Base-by-base conservation (phyloP, 2,329 filamentous ascomycete genomes). In the Graphium sp. region DNA sequence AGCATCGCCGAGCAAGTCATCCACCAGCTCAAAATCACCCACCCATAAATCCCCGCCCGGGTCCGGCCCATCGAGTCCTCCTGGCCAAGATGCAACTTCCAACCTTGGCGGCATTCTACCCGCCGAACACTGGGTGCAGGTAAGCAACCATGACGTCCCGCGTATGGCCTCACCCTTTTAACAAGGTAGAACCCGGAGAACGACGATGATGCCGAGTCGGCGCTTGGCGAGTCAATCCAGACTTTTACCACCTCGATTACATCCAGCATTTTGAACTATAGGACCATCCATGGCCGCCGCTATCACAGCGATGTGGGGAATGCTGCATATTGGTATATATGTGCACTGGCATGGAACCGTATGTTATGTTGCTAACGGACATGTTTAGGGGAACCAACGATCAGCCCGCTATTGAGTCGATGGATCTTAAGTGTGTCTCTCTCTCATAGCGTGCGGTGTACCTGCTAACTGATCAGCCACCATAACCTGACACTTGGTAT, bases 271-370 rank as follows among this genome's bases (percentile, higher is more conserved):
- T 35, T 48, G 5, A 27, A 40, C 3, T 48, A 46, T 34, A 37
- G 45, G 11, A 42, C 37, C 6, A 35, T 48, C 20, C 34, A 47
- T 16, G 46, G 46, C 11, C 35, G 46, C 6, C 45, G 42, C 4
- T 48, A 40, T 27, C 46, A 48, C 31, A 41, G 37, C 30, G 44
- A 45, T n/a, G 28, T 36, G 5, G 41, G 41, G 5, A 37, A 35
- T 22, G 38, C 39, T 20, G 33, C 40, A 21, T 44, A 45, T 30
- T 48, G 45, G 44, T 35, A 25, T 13, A 24, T 15, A 12, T 25
- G 10, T 11, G n/a, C 8, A 24, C 21, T n/a, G n/a, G 14, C 21
- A n/a, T 16, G n/a, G 16, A 20, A 21, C 26, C 22, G 7, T 22
- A 18, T 22, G 20, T 23, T 21, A 24, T 15, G 14, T 24, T 22